Evolutionary conservation across 1,284 basidiomycete species (phyloP).

Genomic region (Tilletia caries): DNA sequence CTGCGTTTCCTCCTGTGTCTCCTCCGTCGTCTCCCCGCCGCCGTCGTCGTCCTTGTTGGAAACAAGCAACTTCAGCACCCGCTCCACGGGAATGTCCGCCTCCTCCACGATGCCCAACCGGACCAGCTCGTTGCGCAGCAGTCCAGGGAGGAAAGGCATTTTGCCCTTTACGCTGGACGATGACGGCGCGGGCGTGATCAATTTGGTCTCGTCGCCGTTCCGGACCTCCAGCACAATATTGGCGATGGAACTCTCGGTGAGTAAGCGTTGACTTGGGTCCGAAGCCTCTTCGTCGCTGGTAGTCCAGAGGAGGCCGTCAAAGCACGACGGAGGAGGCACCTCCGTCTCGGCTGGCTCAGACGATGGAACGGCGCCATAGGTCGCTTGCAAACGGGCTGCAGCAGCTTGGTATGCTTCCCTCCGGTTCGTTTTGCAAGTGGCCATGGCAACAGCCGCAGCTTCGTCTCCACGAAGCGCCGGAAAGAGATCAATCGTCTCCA

Average conservation of each 20-base stretch:
- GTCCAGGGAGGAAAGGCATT: neutral
- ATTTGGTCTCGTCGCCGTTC: neutral
- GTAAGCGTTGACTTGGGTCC: neutral
- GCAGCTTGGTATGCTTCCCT: slow-evolving; percentile 4
- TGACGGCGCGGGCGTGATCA: neutral
- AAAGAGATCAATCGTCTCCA: neutral
- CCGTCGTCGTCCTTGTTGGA: neutral
- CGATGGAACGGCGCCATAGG: neutral
- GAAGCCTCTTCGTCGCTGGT: neutral
- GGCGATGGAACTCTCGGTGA: slow-evolving; percentile 8
- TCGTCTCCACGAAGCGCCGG: neutral
- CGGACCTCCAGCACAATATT: neutral
- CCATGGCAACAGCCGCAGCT: neutral
- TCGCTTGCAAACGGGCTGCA: neutral
- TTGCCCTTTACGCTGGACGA: neutral
- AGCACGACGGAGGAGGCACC: neutral
- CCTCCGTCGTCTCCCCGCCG: neutral
- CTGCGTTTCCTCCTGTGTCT: neutral
- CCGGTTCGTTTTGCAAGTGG: slow-evolving; percentile 1
- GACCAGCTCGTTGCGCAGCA: neutral
- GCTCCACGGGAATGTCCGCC: neutral
- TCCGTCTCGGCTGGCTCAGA: neutral
- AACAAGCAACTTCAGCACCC: neutral
- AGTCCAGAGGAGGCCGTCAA: slow-evolving; percentile 10
- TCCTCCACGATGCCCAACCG: slow-evolving; percentile 2